These are phyloP conservation scores for Ambrosia hybrid DNA, from an alignment of 140 eudicot genomes.

Conservation along the genomic window DNA sequence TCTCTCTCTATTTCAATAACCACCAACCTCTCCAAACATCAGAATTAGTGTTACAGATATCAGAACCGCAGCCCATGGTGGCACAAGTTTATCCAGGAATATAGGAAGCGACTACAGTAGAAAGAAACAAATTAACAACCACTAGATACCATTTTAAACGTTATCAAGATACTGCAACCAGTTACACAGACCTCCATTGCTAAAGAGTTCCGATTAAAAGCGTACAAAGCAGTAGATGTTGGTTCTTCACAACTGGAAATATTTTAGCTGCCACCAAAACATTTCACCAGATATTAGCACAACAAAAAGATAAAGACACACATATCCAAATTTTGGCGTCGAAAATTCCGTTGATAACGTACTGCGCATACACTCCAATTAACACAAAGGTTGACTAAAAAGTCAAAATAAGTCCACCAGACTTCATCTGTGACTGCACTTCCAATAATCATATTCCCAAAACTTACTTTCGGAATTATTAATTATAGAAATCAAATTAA, in stretches of 20 bases:
- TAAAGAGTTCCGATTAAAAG: constrained; percentile 89
- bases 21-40: constrained; percentile 92
- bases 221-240: constrained; percentile 96
- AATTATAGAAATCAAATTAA: constrained; percentile 4
- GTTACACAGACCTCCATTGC: constrained; percentile 90
- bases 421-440: neutral
- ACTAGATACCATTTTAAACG: neutral
- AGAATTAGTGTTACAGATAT: constrained; percentile 92
- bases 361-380: neutral
- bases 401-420: neutral
- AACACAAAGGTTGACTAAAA: neutral
- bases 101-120: constrained; percentile 81
- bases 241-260: constrained; percentile 93
- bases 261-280: constrained; percentile 74
- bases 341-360: neutral
- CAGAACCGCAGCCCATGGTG: constrained; percentile 96
- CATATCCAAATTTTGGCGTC: neutral
- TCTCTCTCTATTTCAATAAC: neutral
- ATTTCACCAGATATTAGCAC: constrained; percentile 21
- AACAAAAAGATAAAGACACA: neutral
- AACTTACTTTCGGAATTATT: neutral
- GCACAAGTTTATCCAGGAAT: constrained; percentile 90
- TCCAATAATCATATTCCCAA: neutral
- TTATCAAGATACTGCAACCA: constrained; percentile 15
- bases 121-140: constrained; percentile 3